Percentiles rank a stretch among this genome's conserved stretches.
Evolutionary conservation across 2,329 filamentous ascomycete genomes (phyloP).

Genomic region (Exophiala calicioides): DNA sequence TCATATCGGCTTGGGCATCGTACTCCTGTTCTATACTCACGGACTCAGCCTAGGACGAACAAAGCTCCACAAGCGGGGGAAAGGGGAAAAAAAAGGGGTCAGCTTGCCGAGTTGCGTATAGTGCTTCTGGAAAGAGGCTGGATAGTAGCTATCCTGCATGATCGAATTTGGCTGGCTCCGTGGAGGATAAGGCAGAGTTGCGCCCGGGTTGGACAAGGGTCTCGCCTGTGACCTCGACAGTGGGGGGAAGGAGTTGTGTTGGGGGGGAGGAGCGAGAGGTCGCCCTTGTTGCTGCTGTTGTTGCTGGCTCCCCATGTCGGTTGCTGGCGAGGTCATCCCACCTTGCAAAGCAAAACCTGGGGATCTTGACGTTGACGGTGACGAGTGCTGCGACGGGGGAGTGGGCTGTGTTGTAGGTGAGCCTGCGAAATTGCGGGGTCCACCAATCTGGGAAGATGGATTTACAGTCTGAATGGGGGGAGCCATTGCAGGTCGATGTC

Average conservation of each 20-base stretch:
- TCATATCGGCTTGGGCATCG: slow-evolving; percentile 83
- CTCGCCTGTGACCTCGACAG: slow-evolving; percentile 38
- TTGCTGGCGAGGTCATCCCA: slow-evolving; percentile 62
- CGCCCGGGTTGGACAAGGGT: slow-evolving; percentile 32
- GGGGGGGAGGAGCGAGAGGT: slow-evolving; percentile 52
- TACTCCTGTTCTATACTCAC: slow-evolving; percentile 90
- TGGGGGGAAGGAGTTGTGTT: slow-evolving; percentile 34
- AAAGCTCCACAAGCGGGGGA: slow-evolving; percentile 57
- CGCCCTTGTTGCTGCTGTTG: slow-evolving; percentile 46
- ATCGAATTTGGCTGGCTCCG: slow-evolving; percentile 30
- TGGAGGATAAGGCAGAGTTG: slow-evolving; percentile 42
- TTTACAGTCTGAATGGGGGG: slow-evolving; percentile 34
- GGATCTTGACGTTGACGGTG: slow-evolving; percentile 63
- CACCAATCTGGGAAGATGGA: slow-evolving; percentile 40
- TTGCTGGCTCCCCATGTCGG: slow-evolving; percentile 56
- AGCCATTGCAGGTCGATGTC: slow-evolving; percentile 36
- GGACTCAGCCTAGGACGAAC: slow-evolving; percentile 69
- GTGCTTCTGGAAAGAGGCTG: slow-evolving; percentile 87
- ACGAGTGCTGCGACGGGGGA: slow-evolving; percentile 74
- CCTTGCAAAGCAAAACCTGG: slow-evolving; percentile 62
- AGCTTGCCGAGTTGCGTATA: slow-evolving; percentile 94
- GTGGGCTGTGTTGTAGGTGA: slow-evolving; percentile 62
- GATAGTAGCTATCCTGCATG: slow-evolving; percentile 65
- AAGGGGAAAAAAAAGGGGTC: slow-evolving; percentile 51
- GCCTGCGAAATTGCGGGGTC: slow-evolving; percentile 27